A percentile compares a stretch with the other conserved stretches of the same genome.
Evolutionary conservation across 768 basidiomycete species (phyloP).

Genomic region (Chlorophyllum brunneum): DNA sequence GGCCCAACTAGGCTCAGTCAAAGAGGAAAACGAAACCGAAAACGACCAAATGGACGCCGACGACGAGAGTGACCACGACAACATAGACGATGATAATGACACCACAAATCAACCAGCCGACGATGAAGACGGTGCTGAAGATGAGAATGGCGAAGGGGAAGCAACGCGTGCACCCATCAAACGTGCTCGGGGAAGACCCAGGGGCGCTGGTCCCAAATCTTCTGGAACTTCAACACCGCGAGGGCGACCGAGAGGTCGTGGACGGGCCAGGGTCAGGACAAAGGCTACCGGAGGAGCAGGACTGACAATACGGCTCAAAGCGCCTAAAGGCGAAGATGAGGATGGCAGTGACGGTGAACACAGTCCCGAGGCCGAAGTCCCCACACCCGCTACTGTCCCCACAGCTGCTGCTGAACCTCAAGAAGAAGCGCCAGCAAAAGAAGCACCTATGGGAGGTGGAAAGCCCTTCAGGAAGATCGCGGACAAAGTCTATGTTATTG

Average conservation of each 20-base stretch:
- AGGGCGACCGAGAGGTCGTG: conserved; percentile 31
- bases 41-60: conserved; percentile 31
- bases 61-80: conserved; percentile 29
- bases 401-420: conserved; percentile 30
- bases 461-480: conserved; percentile 74
- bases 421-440: conserved; percentile 35
- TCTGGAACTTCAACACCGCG: conserved; percentile 9
- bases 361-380: conserved; percentile 19
- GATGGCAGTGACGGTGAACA: conserved; percentile 35
- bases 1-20: conserved; percentile 22
- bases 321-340: conserved; percentile 31
- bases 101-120: conserved; percentile 22
- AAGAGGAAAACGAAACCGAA: conserved; percentile 26
- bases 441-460: conserved; percentile 46
- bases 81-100: conserved; percentile 19
- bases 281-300: conserved; percentile 23
- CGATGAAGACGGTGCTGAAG: conserved; percentile 28
- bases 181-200: conserved; percentile 12
- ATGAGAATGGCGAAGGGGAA: conserved; percentile 24
- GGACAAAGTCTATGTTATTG: conserved; percentile 71
- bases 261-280: conserved; percentile 21
- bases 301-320: conserved; percentile 30
- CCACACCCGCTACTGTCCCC: conserved; percentile 18
- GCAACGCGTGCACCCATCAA: conserved; percentile 18
- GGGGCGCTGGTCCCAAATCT: neutral